phyloP scores from a whole-genome alignment of 805 yeast species.

The Saccharomycopsis olivae region DNA sequence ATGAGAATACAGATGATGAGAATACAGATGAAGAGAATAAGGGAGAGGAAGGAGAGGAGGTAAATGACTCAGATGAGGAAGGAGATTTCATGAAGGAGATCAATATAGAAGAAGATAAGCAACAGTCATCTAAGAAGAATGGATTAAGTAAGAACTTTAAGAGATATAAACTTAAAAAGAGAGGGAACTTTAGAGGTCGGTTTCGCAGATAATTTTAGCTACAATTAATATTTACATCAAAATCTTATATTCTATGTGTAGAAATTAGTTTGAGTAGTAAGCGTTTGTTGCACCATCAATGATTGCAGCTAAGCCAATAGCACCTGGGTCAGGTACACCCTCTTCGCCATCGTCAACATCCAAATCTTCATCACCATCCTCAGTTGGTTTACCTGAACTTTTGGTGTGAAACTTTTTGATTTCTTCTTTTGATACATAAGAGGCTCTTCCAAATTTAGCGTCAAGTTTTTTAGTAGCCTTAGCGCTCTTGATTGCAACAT shows the following conservation, averaged over 20 bases:
- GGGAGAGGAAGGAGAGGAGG: constrained; percentile 1
- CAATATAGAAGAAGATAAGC: background rate
- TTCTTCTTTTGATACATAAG: constrained; percentile 53
- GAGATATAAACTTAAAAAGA: constrained; percentile 1
- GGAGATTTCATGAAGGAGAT: background rate
- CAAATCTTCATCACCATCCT: constrained; percentile 30
- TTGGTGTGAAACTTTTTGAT: constrained; percentile 8
- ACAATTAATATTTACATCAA: too few relatives aligned
- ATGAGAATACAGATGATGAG: background rate
- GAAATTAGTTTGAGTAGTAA: too few relatives aligned
- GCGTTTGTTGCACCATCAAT: constrained; percentile 14
- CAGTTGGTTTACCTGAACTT: constrained; percentile 33
- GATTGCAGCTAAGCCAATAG: constrained; percentile 64
- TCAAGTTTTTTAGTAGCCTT: constrained; percentile 60
- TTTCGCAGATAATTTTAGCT: too few relatives aligned
- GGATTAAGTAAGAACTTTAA: constrained; percentile 1
- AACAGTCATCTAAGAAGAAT: background rate
- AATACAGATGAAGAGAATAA: background rate
- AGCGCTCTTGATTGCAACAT: constrained; percentile 68
- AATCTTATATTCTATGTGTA: too few relatives aligned
- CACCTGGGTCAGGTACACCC: constrained; percentile 88
- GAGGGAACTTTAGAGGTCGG: background rate
- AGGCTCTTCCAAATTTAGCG: constrained; percentile 90
- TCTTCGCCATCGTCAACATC: constrained; percentile 36
- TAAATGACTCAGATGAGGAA: background rate